Evolutionary conservation across 257 asterid species (phyloP), one percentile per base, ranked within the genome.

Genomic region (Solanum phureja): DNA sequence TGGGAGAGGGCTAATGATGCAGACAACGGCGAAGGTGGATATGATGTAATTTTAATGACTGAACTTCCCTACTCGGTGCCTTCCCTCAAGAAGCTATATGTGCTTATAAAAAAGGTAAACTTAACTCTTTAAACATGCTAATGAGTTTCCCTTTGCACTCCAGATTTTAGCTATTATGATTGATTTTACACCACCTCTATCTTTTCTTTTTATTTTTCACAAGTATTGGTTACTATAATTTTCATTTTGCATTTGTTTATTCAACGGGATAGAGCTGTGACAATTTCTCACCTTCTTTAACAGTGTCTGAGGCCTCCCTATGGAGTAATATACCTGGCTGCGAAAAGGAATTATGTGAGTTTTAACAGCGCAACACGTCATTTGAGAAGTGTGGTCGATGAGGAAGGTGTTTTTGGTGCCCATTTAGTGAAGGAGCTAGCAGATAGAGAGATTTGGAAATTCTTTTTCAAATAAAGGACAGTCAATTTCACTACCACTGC

Each of bases 301-400:
- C 34, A 90, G 92, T 90, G 92, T 84, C 83, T 90, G 89, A 87
- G 86, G 88, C 92, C 92, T 87, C 91, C 92, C 4, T 90, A 90
- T 87, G 92, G 92, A 90, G 89, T 90, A 4, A 83, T 87, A 84
- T 90, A 90, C 86, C 75, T 90, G 86, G 92, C 92, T 23, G 89
- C 90, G 9, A 90, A 90, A 37, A 88, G 87, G 87, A 88, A 87
- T 46, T 90, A 88, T 24, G 90, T 88, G 38, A 90, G 92, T 23
- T 90, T 87, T 76, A 88, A 90, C 72, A 90, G 86, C 18, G 92
- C 92, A 11, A 89, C 88, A 2, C 91, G 92, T 7, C 90, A 90
- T 46, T 72, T 90, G 60, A 87, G 91, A 40, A 86, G 87, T 64
- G 86, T 90, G 88, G 92, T 88, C 34, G 92, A 90, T 0, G 92